Evolutionary conservation across 1,284 basidiomycete species (phyloP), one percentile per base, ranked within the genome.

Genomic region (Cryptococcus sp.): DNA sequence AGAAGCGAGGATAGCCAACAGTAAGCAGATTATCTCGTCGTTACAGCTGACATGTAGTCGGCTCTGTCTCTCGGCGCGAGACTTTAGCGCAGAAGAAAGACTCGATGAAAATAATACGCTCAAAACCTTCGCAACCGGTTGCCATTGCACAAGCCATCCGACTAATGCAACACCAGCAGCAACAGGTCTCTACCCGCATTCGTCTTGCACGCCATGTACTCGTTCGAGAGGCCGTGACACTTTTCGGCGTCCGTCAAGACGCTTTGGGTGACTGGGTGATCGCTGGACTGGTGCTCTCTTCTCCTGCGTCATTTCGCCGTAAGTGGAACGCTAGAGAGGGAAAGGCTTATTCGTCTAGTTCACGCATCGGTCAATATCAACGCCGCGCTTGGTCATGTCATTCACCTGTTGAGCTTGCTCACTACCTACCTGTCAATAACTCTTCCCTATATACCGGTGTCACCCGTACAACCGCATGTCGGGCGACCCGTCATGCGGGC

Each of bases 401-500:
- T 72, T 30, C 76, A 77, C 54, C 65, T 77, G 1, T 55, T 76
- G 20, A 58, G 60, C 13, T 68, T 77, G 10, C 50, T 76, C 52
- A 72, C 74, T 5, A 50, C 56, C 3, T 77, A 77, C 50, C 67
- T 77, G 20, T 72, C 73, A 17, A 61, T 77, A 27, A 57, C 68
- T 0, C 62, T 76, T 0, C 76, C 76, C 1, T 77, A 72, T 54
- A 50, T 50, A 2, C 71, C 71, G 1, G 52, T 52, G 0, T 61
- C 62, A 15, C 61, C 62, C 3, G 54, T 64, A n/a, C 53, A 48
- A 1, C 46, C 51, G 0, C 74, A 76, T 52, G 60, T 74, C 22
- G 74, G 73, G 17, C 61, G 70, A 3, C 72, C 72, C 1, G 10
- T 63, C 25, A 67, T 76, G 52, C 52, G 53, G 23, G 62, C 72